A percentile compares a stretch with the other conserved stretches of the same genome.
These are phyloP conservation scores for Draba incana DNA, from an alignment of 345 rosid species.

Conservation along the genomic window DNA sequence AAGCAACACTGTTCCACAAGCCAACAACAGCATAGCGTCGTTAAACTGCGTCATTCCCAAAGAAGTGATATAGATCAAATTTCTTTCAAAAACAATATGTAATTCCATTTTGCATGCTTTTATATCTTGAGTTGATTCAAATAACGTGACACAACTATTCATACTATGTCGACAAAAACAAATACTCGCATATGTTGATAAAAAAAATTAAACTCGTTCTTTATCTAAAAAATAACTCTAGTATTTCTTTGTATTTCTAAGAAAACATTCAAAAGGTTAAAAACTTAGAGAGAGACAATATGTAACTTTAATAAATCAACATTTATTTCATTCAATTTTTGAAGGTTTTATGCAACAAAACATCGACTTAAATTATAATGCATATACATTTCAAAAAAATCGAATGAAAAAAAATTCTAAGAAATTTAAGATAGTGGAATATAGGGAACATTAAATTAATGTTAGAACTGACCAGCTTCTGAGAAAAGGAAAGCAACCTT, in stretches of 20 bases:
- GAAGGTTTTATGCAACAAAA: too few relatives aligned
- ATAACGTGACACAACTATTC: background rate
- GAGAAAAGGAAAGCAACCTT: constrained; percentile 31
- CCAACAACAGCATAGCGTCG: constrained; percentile 42
- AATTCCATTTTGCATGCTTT: background rate
- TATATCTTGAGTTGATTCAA: constrained; percentile 6
- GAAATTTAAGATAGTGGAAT: background rate
- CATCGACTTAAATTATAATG: too few relatives aligned
- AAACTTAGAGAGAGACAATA: background rate
- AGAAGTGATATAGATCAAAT: constrained; percentile 3
- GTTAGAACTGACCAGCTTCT: constrained; percentile 36
- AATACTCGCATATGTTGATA: background rate
- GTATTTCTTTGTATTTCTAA: too few relatives aligned
- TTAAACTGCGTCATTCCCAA: constrained; percentile 31
- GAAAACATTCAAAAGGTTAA: background rate
- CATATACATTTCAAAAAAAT: too few relatives aligned
- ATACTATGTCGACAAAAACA: background rate
- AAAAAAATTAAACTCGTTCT: too few relatives aligned
- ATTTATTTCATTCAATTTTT: too few relatives aligned
- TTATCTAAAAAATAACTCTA: background rate
- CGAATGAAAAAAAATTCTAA: too few relatives aligned
- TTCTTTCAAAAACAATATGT: background rate
- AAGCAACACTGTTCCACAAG: constrained; percentile 34
- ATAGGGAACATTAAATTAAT: background rate
- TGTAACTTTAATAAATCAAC: too few relatives aligned